Evolutionary conservation across 441 rosid species (phyloP).

Genomic region (Erysimum pusillum): DNA sequence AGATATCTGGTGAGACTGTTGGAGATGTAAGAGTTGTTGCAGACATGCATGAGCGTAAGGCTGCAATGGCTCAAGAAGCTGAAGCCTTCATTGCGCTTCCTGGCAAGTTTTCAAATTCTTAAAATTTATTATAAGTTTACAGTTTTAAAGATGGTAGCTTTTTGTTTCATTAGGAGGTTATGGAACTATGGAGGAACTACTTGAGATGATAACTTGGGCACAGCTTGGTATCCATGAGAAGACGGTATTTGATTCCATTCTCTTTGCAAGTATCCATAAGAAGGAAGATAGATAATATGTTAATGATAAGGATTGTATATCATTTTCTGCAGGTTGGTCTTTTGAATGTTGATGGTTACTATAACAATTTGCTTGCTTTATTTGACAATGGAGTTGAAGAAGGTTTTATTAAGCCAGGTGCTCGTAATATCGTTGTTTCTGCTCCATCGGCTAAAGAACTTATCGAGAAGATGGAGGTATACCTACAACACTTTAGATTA

Average conservation of each 20-base stretch:
- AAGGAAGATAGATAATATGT: background rate
- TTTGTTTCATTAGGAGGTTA: conserved; percentile 75
- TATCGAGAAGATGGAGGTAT: conserved; percentile 93
- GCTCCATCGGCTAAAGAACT: conserved; percentile 88
- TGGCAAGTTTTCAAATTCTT: conserved; percentile 50
- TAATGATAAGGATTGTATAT: conserved; percentile 12
- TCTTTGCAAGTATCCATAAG: background rate
- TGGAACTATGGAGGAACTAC: conserved; percentile 94
- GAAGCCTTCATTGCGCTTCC: conserved; percentile 96
- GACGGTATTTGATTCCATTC: conserved; percentile 54
- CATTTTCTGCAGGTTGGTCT: conserved; percentile 72
- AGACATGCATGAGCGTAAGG: conserved; percentile 96
- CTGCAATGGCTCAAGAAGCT: conserved; percentile 91
- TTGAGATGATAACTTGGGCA: conserved; percentile 97
- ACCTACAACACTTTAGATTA: background rate
- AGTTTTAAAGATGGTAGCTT: background rate
- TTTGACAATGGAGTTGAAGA: conserved; percentile 89
- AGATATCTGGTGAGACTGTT: conserved; percentile 90
- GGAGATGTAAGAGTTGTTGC: conserved; percentile 84
- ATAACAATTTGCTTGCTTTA: conserved; percentile 72
- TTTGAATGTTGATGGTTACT: conserved; percentile 92
- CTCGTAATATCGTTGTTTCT: conserved; percentile 81
- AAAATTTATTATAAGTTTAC: background rate
- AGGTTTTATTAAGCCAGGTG: conserved; percentile 89
- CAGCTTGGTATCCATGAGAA: conserved; percentile 96